Base-by-base conservation (phyloP, 1,139 yeast genomes). In the Geotrichum bryndzae region DNA sequence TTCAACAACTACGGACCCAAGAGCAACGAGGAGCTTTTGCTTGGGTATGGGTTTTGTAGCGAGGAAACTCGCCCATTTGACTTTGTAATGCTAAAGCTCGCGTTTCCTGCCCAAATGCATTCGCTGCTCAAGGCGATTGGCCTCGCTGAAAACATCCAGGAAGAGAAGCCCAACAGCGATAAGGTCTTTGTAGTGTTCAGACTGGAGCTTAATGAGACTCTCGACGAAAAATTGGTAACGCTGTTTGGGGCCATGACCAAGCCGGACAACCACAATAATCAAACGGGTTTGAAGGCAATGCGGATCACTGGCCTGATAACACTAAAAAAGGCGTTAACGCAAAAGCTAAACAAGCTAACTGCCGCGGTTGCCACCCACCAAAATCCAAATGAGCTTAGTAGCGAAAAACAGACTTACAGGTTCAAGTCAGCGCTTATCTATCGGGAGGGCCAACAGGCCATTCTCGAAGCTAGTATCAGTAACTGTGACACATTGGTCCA, bases 1-100 rank as follows among this genome's bases (percentile, higher is more conserved):
- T 86, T 74, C 72, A 90, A 91, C 72, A 90, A 89, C 73, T 91
- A 92, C 72, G 98, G 98, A 0, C 83, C 85, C 63, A 91, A 90
- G 71, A 87, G 95, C 0, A 91, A 91, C 70, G 90, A 88, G 69
- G 96, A 90, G 67, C 77, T 87, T 29, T 66, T 82, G 45, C 68
- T 76, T 48, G 82, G 82, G 2, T 82, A 82, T 68, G 97, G 97
- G 0, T 90, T 90, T 74, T 84, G 86, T 29, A 25, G 33, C 3
- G 82, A 82, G 27, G 75, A 81, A 52, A 90, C 90, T 69, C 51
- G 45, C 29, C 72, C 76, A 1, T 82, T 83, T 55, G 97, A 91
- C 68, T 74, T 83, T 2, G 84, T 88, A 0, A 84, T 88, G 0
- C 75, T 84, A 60, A 82, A 79, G 67, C 62, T 66, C 10, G 53